A percentile compares a stretch with the other conserved stretches of the same genome.
Conservation (phyloP, 768 basidiomycete genomes). For the Galerina sulciceps region DNA sequence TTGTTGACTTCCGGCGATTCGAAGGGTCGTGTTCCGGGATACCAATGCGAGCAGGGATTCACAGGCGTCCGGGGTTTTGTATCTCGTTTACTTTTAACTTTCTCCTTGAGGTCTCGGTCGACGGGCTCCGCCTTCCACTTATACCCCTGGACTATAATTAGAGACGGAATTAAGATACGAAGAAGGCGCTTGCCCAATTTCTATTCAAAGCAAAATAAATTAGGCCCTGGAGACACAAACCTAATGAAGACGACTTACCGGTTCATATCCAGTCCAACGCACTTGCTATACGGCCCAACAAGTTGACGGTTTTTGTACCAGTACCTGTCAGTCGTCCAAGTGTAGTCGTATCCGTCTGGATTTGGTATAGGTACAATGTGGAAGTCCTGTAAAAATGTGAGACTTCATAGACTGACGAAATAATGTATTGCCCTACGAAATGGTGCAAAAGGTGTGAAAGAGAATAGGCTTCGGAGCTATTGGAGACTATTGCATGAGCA, state of each 20-base stretch:
- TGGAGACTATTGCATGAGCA: constrained; percentile 67
- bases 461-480: constrained; percentile 49
- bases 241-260: constrained; percentile 39
- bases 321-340: constrained; percentile 70
- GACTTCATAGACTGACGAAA: background rate
- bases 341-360: constrained; percentile 77
- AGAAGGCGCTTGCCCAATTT: constrained; percentile 55
- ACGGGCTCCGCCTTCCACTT: constrained; percentile 59
- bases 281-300: constrained; percentile 50
- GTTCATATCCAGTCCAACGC: constrained; percentile 81
- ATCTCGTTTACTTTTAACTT: constrained; percentile 11
- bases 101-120: constrained; percentile 15
- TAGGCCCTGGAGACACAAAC: background rate
- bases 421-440: constrained; percentile 44
- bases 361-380: constrained; percentile 71
- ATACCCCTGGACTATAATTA: constrained; percentile 54
- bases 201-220: constrained; percentile 33
- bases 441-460: constrained; percentile 52
- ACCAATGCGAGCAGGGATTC: constrained; percentile 77
- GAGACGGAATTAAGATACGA: background rate
- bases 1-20: constrained; percentile 78
- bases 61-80: constrained; percentile 28
- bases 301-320: constrained; percentile 81
- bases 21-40: constrained; percentile 75
- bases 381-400: constrained; percentile 49